A percentile compares a stretch with the other conserved stretches of the same genome.
Evolutionary conservation across 2,329 filamentous ascomycete species (phyloP).

Genomic region (Neofusicoccum ribis): DNA sequence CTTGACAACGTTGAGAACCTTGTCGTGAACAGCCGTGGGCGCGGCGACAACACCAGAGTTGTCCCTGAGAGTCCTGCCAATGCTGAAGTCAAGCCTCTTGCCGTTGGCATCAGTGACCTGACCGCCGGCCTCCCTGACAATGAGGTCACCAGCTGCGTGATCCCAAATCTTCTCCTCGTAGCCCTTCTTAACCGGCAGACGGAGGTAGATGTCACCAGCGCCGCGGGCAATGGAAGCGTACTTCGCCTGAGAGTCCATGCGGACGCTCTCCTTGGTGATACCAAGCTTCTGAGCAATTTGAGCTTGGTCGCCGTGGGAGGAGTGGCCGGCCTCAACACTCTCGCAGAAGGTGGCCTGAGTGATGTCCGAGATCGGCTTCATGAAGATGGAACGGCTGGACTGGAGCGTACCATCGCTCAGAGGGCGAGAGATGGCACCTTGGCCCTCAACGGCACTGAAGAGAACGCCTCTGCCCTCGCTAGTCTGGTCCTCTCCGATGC

Average conservation of each 20-base stretch:
- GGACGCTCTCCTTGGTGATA: constrained; percentile 84
- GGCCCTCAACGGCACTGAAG: constrained; percentile 77
- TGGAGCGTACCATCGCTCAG: constrained; percentile 60
- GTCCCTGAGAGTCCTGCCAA: constrained; percentile 78
- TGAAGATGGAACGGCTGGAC: constrained; percentile 66
- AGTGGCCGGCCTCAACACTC: constrained; percentile 91
- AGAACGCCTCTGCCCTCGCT: constrained; percentile 81
- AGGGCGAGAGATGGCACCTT: constrained; percentile 78
- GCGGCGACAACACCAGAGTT: constrained; percentile 96
- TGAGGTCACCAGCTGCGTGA: constrained; percentile 90
- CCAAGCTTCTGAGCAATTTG: constrained; percentile 80
- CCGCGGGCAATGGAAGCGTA: constrained; percentile 94
- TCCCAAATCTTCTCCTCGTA: constrained; percentile 99
- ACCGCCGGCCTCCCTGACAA: constrained; percentile 91
- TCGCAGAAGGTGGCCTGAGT: constrained; percentile 89
- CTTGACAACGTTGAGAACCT: constrained; percentile 80
- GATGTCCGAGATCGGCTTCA: constrained; percentile 76
- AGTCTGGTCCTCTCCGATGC: constrained; percentile 72
- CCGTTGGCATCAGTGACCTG: constrained; percentile 87
- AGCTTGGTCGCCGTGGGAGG: constrained; percentile 82
- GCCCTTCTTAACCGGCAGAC: constrained; percentile 78
- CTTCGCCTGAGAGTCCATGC: constrained; percentile 98
- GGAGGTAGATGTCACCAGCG: constrained; percentile 90
- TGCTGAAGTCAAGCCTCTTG: constrained; percentile 80
- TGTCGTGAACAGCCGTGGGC: constrained; percentile 70